Evolutionary conservation across 768 basidiomycete genomes (phyloP).

Genomic region (Serendipita sp.): DNA sequence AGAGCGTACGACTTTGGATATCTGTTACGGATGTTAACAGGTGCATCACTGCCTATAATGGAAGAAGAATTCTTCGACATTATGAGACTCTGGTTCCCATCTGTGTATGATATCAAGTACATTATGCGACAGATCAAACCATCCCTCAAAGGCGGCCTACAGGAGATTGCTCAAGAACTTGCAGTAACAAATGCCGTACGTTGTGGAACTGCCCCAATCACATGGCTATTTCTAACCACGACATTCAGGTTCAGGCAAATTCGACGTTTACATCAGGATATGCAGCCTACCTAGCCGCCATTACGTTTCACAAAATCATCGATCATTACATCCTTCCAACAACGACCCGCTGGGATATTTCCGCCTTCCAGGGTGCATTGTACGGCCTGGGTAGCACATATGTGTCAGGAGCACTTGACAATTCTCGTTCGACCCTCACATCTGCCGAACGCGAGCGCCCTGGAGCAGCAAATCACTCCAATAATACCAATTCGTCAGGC

Average conservation of each 20-base stretch:
- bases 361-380: slow-evolving; percentile 20
- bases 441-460: slow-evolving; percentile 9
- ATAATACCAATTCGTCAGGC: not conserved
- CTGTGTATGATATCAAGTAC: slow-evolving; percentile 94
- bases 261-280: slow-evolving; percentile 91
- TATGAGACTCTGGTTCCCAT: slow-evolving; percentile 84
- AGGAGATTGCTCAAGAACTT: slow-evolving; percentile 91
- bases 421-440: not conserved
- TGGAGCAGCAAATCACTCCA: not conserved
- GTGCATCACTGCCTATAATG: slow-evolving; percentile 66
- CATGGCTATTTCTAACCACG: not conserved
- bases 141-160: slow-evolving; percentile 71
- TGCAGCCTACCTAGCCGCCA: slow-evolving; percentile 86
- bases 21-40: slow-evolving; percentile 78
- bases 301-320: slow-evolving; percentile 83
- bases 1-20: slow-evolving; percentile 98
- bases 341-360: slow-evolving; percentile 21
- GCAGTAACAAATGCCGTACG: slow-evolving; percentile 41
- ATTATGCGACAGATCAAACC: slow-evolving; percentile 78
- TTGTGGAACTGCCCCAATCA: not conserved
- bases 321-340: slow-evolving; percentile 16
- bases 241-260: slow-evolving; percentile 60
- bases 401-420: not conserved
- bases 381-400: slow-evolving; percentile 66
- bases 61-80: slow-evolving; percentile 86